phyloP scores from a whole-genome alignment of 768 basidiomycete species.

The Suillus hirtellus region DNA sequence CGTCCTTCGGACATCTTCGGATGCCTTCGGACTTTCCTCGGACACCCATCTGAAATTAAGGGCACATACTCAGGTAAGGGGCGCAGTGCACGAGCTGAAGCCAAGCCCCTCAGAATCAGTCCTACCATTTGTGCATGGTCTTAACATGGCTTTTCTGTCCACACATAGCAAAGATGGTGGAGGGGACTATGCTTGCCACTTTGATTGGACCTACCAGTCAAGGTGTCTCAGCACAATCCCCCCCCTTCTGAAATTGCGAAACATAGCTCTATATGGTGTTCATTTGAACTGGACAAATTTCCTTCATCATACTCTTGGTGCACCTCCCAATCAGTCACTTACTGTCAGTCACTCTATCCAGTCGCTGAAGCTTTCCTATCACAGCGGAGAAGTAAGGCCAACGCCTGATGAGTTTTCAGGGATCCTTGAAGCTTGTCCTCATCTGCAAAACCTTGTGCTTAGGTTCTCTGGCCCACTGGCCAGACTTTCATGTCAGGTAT shows the following conservation, averaged over 20 bases:
- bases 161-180: no score
- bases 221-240: no score
- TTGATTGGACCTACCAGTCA: no score
- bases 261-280: slow-evolving; percentile 54
- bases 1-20: no score
- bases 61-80: no score
- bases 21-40: no score
- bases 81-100: no score
- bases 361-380: slow-evolving; percentile 50
- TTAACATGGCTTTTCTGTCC: no score
- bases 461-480: slow-evolving; percentile 45
- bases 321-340: background rate
- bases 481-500: slow-evolving; percentile 15
- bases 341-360: slow-evolving; percentile 22
- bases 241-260: slow-evolving; percentile 42
- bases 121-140: no score
- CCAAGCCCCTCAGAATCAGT: no score
- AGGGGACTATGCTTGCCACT: no score
- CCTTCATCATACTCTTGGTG: slow-evolving; percentile 23
- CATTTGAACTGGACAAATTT: slow-evolving; percentile 55
- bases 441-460: slow-evolving; percentile 44
- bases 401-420: slow-evolving; percentile 42
- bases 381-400: slow-evolving; percentile 53
- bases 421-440: slow-evolving; percentile 42
- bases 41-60: no score